These are phyloP conservation scores for Phytophthora pseudosyringae DNA, from an alignment of 352 stramenopile genomes.

Conservation along the genomic window DNA sequence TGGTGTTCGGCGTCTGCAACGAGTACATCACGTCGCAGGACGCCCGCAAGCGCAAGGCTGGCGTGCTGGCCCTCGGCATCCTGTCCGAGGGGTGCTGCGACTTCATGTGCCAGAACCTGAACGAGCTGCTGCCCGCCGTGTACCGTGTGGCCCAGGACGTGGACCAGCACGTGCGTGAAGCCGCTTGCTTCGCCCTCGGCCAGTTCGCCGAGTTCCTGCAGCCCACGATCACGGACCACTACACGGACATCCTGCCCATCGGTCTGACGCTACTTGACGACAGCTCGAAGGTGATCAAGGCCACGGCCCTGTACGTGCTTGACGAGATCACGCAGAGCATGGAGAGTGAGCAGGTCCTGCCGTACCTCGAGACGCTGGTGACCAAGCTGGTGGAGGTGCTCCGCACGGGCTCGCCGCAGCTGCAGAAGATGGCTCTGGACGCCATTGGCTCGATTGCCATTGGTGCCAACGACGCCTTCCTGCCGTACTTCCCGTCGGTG, in stretches of 20 bases:
- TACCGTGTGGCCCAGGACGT: constrained; percentile 91
- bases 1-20: constrained; percentile 81
- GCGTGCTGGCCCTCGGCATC: constrained; percentile 96
- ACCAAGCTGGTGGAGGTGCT: constrained; percentile 95
- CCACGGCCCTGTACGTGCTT: constrained; percentile 97
- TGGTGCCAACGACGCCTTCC: constrained; percentile 96
- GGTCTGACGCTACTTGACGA: constrained; percentile 96
- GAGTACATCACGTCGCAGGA: constrained; percentile 93
- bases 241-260: constrained; percentile 96
- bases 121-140: constrained; percentile 92
- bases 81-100: constrained; percentile 97
- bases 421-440: constrained; percentile 98
- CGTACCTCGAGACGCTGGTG: constrained; percentile 95
- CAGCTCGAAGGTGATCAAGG: constrained; percentile 93
- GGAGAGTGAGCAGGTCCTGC: constrained; percentile 94
- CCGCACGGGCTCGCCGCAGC: constrained; percentile 89
- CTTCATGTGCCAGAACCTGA: constrained; percentile 95
- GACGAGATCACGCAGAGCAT: constrained; percentile 99
- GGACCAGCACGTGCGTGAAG: constrained; percentile 95
- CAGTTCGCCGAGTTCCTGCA: constrained; percentile 99
- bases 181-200: constrained; percentile 97
- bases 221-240: constrained; percentile 96
- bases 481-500: constrained; percentile 94
- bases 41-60: constrained; percentile 94
- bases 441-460: constrained; percentile 97